A percentile compares a stretch with the other conserved stretches of the same genome.
phyloP scores from a whole-genome alignment of 2,329 filamentous ascomycete genomes.

The Neonectria magnoliae region DNA sequence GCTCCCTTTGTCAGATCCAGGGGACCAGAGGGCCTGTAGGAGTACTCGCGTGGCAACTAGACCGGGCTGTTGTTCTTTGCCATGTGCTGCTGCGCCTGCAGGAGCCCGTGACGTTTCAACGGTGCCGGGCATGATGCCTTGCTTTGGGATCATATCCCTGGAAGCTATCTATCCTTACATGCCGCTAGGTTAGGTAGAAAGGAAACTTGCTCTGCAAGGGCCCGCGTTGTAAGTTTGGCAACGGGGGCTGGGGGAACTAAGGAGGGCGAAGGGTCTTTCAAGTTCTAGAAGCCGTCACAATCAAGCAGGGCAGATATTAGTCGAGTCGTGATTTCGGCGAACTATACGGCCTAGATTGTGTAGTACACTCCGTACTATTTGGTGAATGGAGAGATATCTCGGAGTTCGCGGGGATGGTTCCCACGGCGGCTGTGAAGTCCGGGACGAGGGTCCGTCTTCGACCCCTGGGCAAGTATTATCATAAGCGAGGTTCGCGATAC shows the following conservation, averaged over 20 bases:
- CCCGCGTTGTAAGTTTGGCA: neutral
- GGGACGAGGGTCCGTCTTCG: neutral
- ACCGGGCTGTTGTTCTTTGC: neutral
- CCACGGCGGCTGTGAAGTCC: neutral
- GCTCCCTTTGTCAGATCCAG: neutral
- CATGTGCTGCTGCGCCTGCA: neutral
- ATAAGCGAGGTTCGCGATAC: neutral
- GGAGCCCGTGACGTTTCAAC: slow-evolving; percentile 19
- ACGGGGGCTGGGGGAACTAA: neutral
- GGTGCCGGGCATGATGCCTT: slow-evolving; percentile 6
- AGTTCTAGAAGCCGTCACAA: neutral
- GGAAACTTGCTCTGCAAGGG: neutral
- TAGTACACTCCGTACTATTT: neutral
- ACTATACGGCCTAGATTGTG: neutral
- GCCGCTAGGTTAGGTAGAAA: neutral
- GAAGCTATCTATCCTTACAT: neutral
- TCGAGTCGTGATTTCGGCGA: neutral
- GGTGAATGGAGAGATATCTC: neutral
- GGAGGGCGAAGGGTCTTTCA: neutral
- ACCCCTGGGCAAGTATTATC: neutral
- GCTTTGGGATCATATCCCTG: slow-evolving; percentile 8
- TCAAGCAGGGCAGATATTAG: neutral
- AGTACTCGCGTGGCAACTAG: slow-evolving; percentile 1
- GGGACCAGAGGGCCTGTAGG: neutral
- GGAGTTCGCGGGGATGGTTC: neutral